Evolutionary conservation across 306 rosid genomes (phyloP).

Genomic region (Casuarina glauca): DNA sequence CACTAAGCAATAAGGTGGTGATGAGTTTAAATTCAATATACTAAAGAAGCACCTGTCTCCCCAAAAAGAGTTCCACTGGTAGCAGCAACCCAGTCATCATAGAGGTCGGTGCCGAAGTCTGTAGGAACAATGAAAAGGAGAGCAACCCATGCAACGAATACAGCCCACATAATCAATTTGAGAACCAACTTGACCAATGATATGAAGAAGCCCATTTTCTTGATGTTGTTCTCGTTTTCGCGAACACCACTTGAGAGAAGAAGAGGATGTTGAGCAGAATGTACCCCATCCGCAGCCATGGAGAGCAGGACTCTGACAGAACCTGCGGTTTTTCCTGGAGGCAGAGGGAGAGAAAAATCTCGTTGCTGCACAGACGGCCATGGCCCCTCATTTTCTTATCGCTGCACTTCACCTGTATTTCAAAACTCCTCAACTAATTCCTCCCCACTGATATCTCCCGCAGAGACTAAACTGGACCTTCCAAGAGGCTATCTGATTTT

Average conservation of each 20-base stretch:
- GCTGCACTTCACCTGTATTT: slow-evolving; percentile 5
- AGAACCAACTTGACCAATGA: slow-evolving; percentile 56
- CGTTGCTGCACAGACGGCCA: background rate
- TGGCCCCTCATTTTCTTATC: background rate
- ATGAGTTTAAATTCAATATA: background rate
- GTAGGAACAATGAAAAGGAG: slow-evolving; percentile 56
- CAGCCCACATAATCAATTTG: slow-evolving; percentile 43
- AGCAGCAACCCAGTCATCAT: slow-evolving; percentile 27
- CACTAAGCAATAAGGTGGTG: background rate
- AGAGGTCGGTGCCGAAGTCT: slow-evolving; percentile 7
- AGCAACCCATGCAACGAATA: slow-evolving; percentile 57
- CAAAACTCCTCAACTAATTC: slow-evolving; percentile 5
- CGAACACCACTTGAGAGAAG: background rate
- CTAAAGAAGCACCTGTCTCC: slow-evolving; percentile 48
- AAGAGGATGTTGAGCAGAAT: slow-evolving; percentile 9
- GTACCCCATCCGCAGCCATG: background rate
- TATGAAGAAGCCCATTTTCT: slow-evolving; percentile 22
- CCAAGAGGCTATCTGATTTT: background rate
- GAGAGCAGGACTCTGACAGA: background rate
- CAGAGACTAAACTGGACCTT: background rate
- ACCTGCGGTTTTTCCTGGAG: background rate
- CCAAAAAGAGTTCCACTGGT: slow-evolving; percentile 51
- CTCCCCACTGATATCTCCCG: background rate
- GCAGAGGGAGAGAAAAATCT: background rate
- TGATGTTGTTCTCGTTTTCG: background rate